phyloP scores from a whole-genome alignment of 2,329 filamentous ascomycete genomes.

The Malbranchea zuffiana region DNA sequence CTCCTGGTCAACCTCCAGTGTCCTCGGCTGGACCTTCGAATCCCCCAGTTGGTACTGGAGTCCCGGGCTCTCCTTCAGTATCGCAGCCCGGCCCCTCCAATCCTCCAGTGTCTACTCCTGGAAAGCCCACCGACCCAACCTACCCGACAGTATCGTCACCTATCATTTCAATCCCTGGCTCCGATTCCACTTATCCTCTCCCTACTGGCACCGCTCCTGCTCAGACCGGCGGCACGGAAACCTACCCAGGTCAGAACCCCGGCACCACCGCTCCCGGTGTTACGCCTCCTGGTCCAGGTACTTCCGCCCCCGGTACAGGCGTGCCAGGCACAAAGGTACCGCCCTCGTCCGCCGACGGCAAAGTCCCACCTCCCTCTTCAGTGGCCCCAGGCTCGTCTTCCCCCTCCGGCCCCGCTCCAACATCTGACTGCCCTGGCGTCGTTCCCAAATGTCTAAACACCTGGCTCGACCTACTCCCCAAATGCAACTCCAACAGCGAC shows the following conservation, averaged over 20 bases:
- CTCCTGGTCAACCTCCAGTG: slow-evolving; percentile 1
- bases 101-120: too few relatives aligned
- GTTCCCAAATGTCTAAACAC: slow-evolving; percentile 88
- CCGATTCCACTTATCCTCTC: too few relatives aligned
- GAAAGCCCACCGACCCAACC: too few relatives aligned
- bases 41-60: too few relatives aligned
- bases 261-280: neutral
- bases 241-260: neutral
- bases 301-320: neutral
- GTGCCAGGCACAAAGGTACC: too few relatives aligned
- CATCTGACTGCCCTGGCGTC: slow-evolving; percentile 48
- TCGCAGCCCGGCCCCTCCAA: slow-evolving; percentile 2
- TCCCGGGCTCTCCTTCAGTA: too few relatives aligned
- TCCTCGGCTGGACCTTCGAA: slow-evolving; percentile 1
- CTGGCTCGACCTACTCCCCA: slow-evolving; percentile 58
- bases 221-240: too few relatives aligned
- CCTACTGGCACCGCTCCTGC: too few relatives aligned
- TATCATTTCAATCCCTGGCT: too few relatives aligned
- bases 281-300: slow-evolving; percentile 3
- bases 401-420: slow-evolving; percentile 5
- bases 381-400: neutral
- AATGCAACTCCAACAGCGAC: slow-evolving; percentile 78
- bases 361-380: too few relatives aligned
- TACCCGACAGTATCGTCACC: too few relatives aligned
- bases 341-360: too few relatives aligned